Conservation (phyloP, 176 grass and related monocot genomes). For the Olyra latifolia region DNA sequence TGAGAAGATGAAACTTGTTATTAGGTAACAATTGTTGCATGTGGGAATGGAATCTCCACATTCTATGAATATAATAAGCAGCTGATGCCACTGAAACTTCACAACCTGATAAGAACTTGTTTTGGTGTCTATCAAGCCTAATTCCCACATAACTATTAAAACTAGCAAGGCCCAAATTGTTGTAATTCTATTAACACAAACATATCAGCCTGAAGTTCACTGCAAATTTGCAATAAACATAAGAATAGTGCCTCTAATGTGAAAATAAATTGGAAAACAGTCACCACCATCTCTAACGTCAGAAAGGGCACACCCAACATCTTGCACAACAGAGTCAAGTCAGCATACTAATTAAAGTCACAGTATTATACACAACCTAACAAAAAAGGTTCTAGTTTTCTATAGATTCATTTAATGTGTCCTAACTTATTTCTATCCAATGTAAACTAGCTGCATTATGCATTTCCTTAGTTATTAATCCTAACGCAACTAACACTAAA, state of each 20-base stretch:
- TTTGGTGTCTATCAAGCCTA: background rate
- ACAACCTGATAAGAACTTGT: background rate
- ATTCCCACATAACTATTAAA: background rate
- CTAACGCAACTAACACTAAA: background rate
- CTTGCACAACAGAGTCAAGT: background rate
- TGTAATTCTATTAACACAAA: background rate
- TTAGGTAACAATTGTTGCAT: background rate
- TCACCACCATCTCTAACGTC: background rate
- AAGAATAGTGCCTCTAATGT: background rate
- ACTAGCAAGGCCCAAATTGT: background rate
- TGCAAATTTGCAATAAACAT: background rate
- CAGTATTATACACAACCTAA: background rate
- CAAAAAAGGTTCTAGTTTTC: background rate
- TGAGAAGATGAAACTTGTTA: background rate
- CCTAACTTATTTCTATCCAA: too few species aligned
- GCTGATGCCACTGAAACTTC: background rate
- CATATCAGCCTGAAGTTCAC: background rate
- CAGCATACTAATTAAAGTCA: background rate
- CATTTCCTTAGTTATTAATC: background rate
- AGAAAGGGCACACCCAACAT: background rate
- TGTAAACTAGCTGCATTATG: conserved; percentile 7
- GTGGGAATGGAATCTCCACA: background rate
- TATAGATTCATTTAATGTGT: too few species aligned
- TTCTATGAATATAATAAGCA: background rate
- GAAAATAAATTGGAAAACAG: background rate